Evolutionary conservation across 306 rosid species (phyloP), one percentile per base, ranked within the genome.

Genomic region (Casuarina equisetifolia): DNA sequence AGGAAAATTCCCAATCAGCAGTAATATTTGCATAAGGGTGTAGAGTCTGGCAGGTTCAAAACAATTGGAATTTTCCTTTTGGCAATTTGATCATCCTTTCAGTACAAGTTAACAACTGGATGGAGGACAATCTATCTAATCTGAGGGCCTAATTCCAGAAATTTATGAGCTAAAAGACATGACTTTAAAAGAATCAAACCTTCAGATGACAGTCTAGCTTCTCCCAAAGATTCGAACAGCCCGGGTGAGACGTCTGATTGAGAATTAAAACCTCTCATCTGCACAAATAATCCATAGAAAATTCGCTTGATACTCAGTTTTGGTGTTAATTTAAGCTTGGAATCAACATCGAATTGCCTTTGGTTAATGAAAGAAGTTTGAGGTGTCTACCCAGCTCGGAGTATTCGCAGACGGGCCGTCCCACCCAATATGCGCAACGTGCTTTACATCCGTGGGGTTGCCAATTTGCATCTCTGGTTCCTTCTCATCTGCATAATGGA

Each of bases 381-480:
- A 40, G 35, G 35, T 46, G 11, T 48, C 9, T 48, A 87, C 91
- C 91, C 91, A 88, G 83, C 81, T 83, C 44, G 91, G 91, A 50
- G 74, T 8, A 55, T 13, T 74, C 71, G 86, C 51, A 44, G 74
- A 9, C 2, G 79, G 79, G 58, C 87, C 84, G 39, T 88, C 91
- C 44, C 74, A 61, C 42, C 91, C 91, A 40, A 88, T 88, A 44
- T 88, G 91, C 9, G 91, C 89, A 49, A 88, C 76, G 75, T 88
- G 91, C 76, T 85, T 88, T 78, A 77, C 99, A 66, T 96, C 99
- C n/a, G 98, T 96, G 32, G 98, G 99, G 64, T 85, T 86, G 12
- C 99, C 99, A 80, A 96, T 96, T 83, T 91, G 88, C 77, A 96
- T 87, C 51, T 91, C 94, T 4, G 84, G 86, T 78, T 91, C 92